phyloP scores from a whole-genome alignment of 2,329 filamentous ascomycete genomes.

The Beauveria caledonica region DNA sequence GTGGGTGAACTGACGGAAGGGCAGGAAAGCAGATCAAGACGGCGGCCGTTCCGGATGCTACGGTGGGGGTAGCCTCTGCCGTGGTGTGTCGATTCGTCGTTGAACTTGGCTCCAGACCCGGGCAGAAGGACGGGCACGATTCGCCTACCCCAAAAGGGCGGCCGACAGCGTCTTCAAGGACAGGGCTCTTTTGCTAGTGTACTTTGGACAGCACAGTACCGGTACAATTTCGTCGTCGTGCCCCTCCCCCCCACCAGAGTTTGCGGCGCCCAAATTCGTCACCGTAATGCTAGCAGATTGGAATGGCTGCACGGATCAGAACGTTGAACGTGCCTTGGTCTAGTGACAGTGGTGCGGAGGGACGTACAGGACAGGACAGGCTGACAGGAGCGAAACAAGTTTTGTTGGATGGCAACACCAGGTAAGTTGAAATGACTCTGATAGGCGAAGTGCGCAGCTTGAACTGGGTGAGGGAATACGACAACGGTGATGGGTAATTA shows the following conservation, averaged over 20 bases:
- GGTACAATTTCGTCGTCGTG: background rate
- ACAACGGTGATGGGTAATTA: background rate
- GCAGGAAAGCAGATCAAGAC: conserved; percentile 14
- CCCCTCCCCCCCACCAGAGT: background rate
- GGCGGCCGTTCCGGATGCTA: conserved; percentile 23
- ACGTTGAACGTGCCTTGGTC: conserved; percentile 9
- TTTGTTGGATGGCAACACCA: background rate
- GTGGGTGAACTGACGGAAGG: background rate
- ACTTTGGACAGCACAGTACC: background rate
- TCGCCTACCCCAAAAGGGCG: background rate
- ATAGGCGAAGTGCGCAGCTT: background rate
- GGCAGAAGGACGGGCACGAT: background rate
- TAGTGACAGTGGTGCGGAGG: background rate
- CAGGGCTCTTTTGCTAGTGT: conserved; percentile 4
- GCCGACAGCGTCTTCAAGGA: background rate
- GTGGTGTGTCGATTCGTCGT: conserved; percentile 18
- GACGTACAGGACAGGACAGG: background rate
- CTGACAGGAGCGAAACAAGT: background rate
- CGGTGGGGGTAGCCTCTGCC: conserved; percentile 11
- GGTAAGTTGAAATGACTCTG: background rate
- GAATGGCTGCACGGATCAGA: conserved; percentile 7
- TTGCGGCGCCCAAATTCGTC: conserved; percentile 1
- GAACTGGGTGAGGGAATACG: background rate
- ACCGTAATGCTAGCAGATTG: conserved; percentile 5
- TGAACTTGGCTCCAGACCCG: background rate